A percentile compares a stretch with the other conserved stretches of the same genome.
phyloP scores from a whole-genome alignment of 2,329 filamentous ascomycete genomes.

The Aspergillus eucalypticola region DNA sequence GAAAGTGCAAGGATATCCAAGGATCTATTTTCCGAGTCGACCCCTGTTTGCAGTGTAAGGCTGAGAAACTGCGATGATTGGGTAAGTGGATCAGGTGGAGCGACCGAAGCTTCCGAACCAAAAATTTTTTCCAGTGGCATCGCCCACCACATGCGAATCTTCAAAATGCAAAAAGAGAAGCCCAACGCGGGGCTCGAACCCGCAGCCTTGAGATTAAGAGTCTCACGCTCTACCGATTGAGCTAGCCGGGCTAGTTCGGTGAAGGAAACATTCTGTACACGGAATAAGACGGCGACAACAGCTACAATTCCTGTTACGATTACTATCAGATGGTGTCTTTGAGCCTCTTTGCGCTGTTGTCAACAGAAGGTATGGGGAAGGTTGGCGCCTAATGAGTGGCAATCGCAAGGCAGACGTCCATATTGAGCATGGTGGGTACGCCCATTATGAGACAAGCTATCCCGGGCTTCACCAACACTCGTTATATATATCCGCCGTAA shows the following conservation, averaged over 20 bases:
- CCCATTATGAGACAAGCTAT: background rate
- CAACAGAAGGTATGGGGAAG: background rate
- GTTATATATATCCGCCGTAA: background rate
- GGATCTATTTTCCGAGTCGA: no score
- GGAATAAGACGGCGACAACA: background rate
- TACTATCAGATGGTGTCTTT: no score
- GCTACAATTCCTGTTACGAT: background rate
- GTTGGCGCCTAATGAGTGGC: background rate
- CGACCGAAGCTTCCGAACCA: background rate
- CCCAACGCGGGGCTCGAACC: conserved; percentile 46
- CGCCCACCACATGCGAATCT: background rate
- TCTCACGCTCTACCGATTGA: conserved; percentile 54
- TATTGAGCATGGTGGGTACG: background rate
- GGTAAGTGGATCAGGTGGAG: background rate
- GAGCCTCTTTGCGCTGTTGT: background rate
- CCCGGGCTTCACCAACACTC: background rate
- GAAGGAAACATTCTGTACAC: background rate
- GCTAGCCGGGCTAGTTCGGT: conserved; percentile 45
- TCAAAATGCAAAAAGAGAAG: conserved; percentile 25
- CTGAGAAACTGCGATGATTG: background rate
- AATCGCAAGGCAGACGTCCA: background rate
- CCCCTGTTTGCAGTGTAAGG: background rate
- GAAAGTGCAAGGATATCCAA: no score
- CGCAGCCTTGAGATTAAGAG: conserved; percentile 49
- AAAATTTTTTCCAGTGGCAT: background rate